Evolutionary conservation across 495 filamentous ascomycete species (phyloP).

Genomic region (Xanthoparmelia taractica): DNA sequence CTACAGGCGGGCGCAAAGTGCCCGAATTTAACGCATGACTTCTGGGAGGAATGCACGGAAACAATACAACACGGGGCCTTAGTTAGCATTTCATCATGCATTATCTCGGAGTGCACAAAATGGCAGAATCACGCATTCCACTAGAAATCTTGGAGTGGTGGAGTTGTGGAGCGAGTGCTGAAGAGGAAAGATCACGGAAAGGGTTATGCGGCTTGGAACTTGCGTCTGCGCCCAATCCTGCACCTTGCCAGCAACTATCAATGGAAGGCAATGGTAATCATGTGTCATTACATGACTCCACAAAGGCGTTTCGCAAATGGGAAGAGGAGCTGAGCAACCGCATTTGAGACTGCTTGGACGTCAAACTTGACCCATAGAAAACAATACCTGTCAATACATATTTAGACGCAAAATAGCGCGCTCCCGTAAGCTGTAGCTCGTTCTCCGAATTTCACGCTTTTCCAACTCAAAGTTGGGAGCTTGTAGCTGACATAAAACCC

Average conservation of each 20-base stretch:
- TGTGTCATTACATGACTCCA: neutral
- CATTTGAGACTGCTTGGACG: neutral
- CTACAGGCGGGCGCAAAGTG: neutral
- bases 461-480: constrained; percentile 15
- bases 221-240: constrained; percentile 19
- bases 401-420: constrained; percentile 21
- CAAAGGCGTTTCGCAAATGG: neutral
- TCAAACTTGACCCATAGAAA: neutral
- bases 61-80: neutral
- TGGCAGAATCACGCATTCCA: neutral
- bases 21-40: neutral
- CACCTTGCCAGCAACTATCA: neutral
- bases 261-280: neutral
- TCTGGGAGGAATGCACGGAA: neutral
- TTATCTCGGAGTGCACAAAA: neutral
- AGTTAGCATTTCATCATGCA: neutral
- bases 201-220: constrained; percentile 1
- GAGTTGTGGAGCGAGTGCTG: neutral
- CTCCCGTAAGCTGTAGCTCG: constrained; percentile 13
- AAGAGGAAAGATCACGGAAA: neutral
- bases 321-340: neutral
- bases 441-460: constrained; percentile 7
- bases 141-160: neutral
- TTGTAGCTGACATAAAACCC: constrained; percentile 15
- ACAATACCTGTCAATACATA: neutral